Conservation (phyloP, 257 asterid genomes). For the Haberlea rhodopensis region DNA sequence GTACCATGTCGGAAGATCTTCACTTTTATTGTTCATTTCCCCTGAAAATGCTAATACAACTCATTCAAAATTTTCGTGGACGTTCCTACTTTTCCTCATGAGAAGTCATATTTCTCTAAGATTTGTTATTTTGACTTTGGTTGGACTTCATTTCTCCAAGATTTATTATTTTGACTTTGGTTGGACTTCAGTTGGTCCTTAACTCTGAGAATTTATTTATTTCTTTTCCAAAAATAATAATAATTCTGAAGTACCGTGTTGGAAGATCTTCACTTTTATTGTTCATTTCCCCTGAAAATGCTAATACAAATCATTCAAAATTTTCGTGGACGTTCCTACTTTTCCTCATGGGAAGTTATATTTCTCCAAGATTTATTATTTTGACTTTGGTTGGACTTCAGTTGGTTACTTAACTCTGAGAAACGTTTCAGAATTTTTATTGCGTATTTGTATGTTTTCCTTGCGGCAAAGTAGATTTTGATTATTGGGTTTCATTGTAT, state of each 20-base stretch:
- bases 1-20: too few relatives aligned
- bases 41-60: too few relatives aligned
- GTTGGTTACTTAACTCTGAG: too few relatives aligned
- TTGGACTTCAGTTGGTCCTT: too few relatives aligned
- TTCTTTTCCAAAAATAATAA: too few relatives aligned
- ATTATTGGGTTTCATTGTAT: constrained; percentile 8
- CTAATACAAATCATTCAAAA: not conserved
- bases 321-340: not conserved
- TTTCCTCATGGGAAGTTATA: not conserved
- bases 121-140: not conserved
- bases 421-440: not conserved
- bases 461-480: not conserved
- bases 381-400: too few relatives aligned
- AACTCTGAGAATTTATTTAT: too few relatives aligned
- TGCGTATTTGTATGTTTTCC: too few relatives aligned
- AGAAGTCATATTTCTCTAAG: not conserved
- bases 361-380: not conserved
- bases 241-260: not conserved
- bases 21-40: not conserved
- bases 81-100: not conserved
- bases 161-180: not conserved
- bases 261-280: not conserved
- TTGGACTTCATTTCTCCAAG: too few relatives aligned
- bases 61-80: not conserved
- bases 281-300: not conserved